Base-by-base conservation (phyloP, 352 stramenopile species). In the Globisporangium carolinianum region DNA sequence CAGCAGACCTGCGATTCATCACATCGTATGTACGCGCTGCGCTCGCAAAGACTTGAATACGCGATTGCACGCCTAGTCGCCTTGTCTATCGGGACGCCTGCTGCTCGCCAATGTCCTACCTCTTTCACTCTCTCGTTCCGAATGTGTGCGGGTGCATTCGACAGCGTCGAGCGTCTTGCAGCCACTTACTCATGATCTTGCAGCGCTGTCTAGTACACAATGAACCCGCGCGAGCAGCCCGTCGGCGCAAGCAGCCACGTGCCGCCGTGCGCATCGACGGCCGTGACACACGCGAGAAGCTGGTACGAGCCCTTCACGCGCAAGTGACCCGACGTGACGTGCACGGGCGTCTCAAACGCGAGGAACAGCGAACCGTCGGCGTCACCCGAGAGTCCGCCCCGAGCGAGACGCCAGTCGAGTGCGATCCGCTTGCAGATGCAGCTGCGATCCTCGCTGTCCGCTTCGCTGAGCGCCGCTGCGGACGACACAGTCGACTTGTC, bases 291-390 rank as follows among this genome's bases (percentile, higher is more conserved):
- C 5, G 72, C 70, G 7, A 74, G 46, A n/a, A 85, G 53, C n/a
- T 63, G 43, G 50, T 73, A 85, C 12, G 75, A 75, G 0, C 75
- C 75, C 49, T 85, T 85, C 18, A 53, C 37, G n/a, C 58, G 64
- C 52, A 85, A 55, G 18, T 61, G 62, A 4, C 58, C 57, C 1
- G 72, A 59, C 37, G 60, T 64, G 7, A 85, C 75, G 50, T 79
- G 71, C 17, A 85, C 73, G 0, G 70, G 68, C 14, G 62, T 66
- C 54, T 74, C 63, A 36, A 85, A 78, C 10, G 70, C 67, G 12
- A 79, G 12, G 38, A 74, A 79, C 2, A 66, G 43, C 61, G 63
- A 58, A 12, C n/a, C 24, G 6, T 55, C 18, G 56, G 38, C 6
- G 39, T 43, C 35, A 53, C 53, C 7, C 14, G 18, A 9, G 7